Evolutionary conservation across 164 flowering plant species (phyloP).

Genomic region (Umbellularia californica): DNA sequence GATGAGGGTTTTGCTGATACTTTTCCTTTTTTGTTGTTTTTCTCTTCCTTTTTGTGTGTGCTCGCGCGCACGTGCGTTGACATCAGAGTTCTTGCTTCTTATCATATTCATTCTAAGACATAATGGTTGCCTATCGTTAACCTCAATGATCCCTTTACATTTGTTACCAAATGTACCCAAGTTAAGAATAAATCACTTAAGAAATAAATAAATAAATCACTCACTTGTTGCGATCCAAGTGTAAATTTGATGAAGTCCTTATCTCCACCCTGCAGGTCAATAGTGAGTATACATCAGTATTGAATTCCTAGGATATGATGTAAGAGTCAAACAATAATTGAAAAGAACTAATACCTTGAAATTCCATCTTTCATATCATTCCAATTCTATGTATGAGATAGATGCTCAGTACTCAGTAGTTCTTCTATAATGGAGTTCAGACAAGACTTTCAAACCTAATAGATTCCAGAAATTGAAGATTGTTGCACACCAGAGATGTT

Average conservation of each 20-base stretch:
- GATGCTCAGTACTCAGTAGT: too few relatives aligned
- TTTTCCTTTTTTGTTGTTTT: too few relatives aligned
- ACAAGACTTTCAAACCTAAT: constrained; percentile 1
- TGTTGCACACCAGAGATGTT: neutral
- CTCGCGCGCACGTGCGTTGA: too few relatives aligned
- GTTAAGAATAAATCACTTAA: neutral
- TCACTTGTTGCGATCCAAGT: constrained; percentile 78
- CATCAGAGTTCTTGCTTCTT: neutral
- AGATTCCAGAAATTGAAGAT: neutral
- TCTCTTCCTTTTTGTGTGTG: too few relatives aligned
- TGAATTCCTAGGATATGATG: neutral
- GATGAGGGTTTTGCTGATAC: too few relatives aligned
- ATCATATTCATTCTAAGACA: neutral
- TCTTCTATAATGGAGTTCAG: neutral
- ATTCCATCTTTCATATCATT: neutral
- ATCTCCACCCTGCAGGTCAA: constrained; percentile 67
- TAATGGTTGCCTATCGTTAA: neutral
- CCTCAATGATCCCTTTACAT: neutral
- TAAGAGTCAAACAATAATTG: neutral
- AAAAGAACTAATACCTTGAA: neutral
- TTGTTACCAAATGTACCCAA: neutral
- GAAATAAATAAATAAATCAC: constrained; percentile 5
- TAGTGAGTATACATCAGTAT: neutral
- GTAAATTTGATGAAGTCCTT: constrained; percentile 82
- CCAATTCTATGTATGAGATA: too few relatives aligned